Evolutionary conservation across 2,329 filamentous ascomycete species (phyloP).

Genomic region (Boeremia exigua): DNA sequence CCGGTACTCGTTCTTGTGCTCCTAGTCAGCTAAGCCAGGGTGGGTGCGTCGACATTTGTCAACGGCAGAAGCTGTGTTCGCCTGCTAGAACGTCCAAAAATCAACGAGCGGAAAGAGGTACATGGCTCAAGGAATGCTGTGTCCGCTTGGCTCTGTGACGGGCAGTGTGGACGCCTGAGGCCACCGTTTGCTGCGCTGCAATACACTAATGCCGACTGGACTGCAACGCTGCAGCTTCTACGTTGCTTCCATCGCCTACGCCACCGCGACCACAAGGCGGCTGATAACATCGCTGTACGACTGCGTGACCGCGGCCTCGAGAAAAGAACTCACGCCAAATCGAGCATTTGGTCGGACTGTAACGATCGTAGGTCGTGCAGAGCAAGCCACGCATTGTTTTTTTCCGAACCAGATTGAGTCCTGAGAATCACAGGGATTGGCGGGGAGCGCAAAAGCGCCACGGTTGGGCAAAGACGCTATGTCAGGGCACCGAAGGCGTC

Average conservation of each 20-base stretch:
- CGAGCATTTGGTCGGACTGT: slow-evolving; percentile 4
- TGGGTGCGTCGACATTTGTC: background rate
- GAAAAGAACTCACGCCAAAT: background rate
- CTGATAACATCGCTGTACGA: slow-evolving; percentile 6
- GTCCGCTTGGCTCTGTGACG: too few relatives aligned
- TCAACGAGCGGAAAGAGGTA: too few relatives aligned
- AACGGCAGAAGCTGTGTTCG: too few relatives aligned
- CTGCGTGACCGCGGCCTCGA: background rate
- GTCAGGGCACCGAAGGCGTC: slow-evolving; percentile 2
- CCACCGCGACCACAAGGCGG: slow-evolving; percentile 7
- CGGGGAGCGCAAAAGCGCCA: slow-evolving; percentile 5
- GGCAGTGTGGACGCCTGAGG: too few relatives aligned
- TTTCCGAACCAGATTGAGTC: slow-evolving; percentile 3
- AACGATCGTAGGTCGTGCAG: slow-evolving; percentile 11
- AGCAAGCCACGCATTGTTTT: slow-evolving; percentile 14
- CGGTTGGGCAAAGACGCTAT: slow-evolving; percentile 8
- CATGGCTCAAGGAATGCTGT: too few relatives aligned
- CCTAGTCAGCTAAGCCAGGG: background rate
- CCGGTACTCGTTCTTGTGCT: background rate
- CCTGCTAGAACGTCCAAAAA: too few relatives aligned
- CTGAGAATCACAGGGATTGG: slow-evolving; percentile 3
- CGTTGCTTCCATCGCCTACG: slow-evolving; percentile 15
- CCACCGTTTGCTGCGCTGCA: too few relatives aligned
- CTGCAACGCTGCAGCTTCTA: slow-evolving; percentile 15
- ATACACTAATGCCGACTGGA: too few relatives aligned